Evolutionary conservation across 768 basidiomycete genomes (phyloP).

Genomic region (Auricularia heimuer): DNA sequence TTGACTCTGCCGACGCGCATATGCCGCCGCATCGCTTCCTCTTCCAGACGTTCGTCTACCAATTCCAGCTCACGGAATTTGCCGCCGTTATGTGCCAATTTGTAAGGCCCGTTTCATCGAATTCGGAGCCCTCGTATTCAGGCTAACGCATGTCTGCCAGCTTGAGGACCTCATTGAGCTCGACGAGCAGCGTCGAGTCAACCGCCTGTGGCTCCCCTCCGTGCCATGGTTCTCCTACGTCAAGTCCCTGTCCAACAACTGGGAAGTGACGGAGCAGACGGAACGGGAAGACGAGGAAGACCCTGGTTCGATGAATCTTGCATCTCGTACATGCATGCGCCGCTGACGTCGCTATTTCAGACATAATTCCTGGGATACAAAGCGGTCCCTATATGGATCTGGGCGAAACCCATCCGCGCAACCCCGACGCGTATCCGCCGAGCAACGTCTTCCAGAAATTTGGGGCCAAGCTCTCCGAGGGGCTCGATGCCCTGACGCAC

Average conservation of each 20-base stretch:
- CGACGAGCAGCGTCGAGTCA: slow-evolving; percentile 36
- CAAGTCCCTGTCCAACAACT: slow-evolving; percentile 34
- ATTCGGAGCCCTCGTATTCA: background rate
- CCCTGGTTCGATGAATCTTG: slow-evolving; percentile 30
- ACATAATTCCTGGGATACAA: slow-evolving; percentile 50
- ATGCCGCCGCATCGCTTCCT: slow-evolving; percentile 57
- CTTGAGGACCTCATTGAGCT: slow-evolving; percentile 45
- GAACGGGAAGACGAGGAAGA: slow-evolving; percentile 57
- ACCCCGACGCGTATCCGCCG: slow-evolving; percentile 70
- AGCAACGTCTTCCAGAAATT: slow-evolving; percentile 44
- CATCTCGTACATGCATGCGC: background rate
- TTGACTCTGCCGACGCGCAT: slow-evolving; percentile 31
- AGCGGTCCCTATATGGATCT: slow-evolving; percentile 37
- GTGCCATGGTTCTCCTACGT: slow-evolving; percentile 17
- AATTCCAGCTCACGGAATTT: slow-evolving; percentile 40
- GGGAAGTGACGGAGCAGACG: slow-evolving; percentile 35
- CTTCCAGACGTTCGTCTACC: slow-evolving; percentile 68
- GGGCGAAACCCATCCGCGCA: slow-evolving; percentile 45
- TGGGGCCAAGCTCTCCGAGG: slow-evolving; percentile 36
- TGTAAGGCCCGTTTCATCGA: slow-evolving; percentile 19
- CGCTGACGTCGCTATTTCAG: slow-evolving; percentile 15
- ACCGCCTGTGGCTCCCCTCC: slow-evolving; percentile 50
- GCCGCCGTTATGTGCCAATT: slow-evolving; percentile 21
- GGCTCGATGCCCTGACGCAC: slow-evolving; percentile 30
- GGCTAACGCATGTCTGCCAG: slow-evolving; percentile 23